Percentiles rank a stretch among this genome's conserved stretches.
phyloP scores from a whole-genome alignment of 2,329 filamentous ascomycete genomes.

The Eutypella sp. region DNA sequence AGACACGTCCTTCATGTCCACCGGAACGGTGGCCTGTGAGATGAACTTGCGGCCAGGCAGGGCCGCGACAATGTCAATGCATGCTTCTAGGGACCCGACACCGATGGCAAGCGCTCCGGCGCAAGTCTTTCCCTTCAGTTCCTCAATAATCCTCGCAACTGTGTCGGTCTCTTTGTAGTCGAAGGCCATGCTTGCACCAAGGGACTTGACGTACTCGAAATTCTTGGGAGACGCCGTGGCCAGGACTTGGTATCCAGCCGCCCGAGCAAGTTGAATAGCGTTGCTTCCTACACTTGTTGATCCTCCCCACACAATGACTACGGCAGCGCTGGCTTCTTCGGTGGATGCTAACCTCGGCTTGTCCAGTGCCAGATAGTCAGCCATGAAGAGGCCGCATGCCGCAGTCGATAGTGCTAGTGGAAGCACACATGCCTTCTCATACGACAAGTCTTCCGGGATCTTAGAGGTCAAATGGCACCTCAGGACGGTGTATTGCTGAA shows the following conservation, averaged over 20 bases:
- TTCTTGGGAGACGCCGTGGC: slow-evolving; percentile 33
- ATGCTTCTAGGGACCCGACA: slow-evolving; percentile 6
- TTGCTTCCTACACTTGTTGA: slow-evolving; percentile 3
- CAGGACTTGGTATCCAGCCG: slow-evolving; percentile 36
- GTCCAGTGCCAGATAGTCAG: neutral
- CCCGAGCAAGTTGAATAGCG: slow-evolving; percentile 36
- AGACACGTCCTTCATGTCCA: neutral
- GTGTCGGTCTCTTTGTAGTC: slow-evolving; percentile 31
- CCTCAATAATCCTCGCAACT: slow-evolving; percentile 19
- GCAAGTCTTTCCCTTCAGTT: slow-evolving; percentile 3
- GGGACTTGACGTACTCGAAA: slow-evolving; percentile 27
- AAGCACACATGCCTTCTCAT: slow-evolving; percentile 3
- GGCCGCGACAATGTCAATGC: slow-evolving; percentile 10
- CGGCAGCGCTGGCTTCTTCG: neutral
- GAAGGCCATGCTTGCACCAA: slow-evolving; percentile 35
- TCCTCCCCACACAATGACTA: slow-evolving; percentile 4
- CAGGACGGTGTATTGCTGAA: slow-evolving; percentile 5
- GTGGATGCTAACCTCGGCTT: neutral
- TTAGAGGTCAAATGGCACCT: neutral
- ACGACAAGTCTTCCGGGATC: slow-evolving; percentile 1
- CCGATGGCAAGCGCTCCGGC: slow-evolving; percentile 16
- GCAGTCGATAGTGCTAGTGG: slow-evolving; percentile 3
- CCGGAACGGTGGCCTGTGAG: slow-evolving; percentile 3
- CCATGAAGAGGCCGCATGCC: slow-evolving; percentile 3
- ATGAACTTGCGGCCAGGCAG: slow-evolving; percentile 8